phyloP scores from a whole-genome alignment of 192 early-diverging fungal genomes.

The Helicostylum pulchrum region DNA sequence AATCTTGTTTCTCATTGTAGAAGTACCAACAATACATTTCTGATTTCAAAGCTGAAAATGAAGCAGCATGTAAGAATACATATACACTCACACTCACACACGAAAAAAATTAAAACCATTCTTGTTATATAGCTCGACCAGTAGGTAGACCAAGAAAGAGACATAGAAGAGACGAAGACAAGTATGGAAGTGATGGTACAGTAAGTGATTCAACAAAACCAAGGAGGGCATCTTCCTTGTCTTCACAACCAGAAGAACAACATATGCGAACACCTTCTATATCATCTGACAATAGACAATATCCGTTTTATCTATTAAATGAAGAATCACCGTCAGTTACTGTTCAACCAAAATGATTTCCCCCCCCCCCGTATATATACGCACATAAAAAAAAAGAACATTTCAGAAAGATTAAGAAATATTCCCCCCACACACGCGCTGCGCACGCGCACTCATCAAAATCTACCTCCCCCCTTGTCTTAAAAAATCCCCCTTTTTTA shows the following conservation, averaged over 20 bases:
- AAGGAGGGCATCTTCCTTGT: not conserved
- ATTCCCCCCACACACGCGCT: too few species aligned
- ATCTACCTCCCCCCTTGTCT: not conserved
- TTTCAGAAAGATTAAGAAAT: not conserved
- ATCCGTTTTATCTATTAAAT: constrained; percentile 23
- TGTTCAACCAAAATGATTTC: not conserved
- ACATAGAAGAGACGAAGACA: constrained; percentile 1
- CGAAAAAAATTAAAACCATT: too few species aligned
- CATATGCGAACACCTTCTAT: not conserved
- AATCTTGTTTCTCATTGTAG: constrained; percentile 6
- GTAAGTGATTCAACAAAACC: not conserved
- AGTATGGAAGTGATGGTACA: not conserved
- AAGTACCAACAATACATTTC: constrained; percentile 39
- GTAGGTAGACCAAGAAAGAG: constrained; percentile 30
- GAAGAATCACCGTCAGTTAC: constrained; percentile 4
- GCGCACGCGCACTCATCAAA: not conserved
- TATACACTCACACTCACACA: too few species aligned
- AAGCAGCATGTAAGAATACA: constrained; percentile 25
- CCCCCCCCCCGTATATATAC: not conserved
- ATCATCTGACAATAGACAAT: constrained; percentile 11
- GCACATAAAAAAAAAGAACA: not conserved
- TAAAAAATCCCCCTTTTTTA: too few species aligned
- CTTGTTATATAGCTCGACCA: constrained; percentile 19
- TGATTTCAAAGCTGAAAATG: constrained; percentile 41
- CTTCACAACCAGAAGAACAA: not conserved